phyloP scores from a whole-genome alignment of 805 yeast genomes.

The Metschnikowia matae region DNA sequence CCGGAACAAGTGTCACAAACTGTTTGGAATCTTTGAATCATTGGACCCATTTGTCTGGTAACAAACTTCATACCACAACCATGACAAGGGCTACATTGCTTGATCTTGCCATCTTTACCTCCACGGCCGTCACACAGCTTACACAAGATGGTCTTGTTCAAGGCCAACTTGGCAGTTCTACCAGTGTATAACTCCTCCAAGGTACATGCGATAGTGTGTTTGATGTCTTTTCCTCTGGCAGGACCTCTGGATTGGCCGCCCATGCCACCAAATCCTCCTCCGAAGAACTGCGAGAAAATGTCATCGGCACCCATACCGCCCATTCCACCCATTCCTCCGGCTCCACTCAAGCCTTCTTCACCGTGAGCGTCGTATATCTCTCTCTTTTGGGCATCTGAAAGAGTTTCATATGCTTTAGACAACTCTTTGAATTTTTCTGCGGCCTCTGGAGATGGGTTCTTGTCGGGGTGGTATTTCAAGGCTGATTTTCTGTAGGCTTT shows the following conservation, averaged over 20 bases:
- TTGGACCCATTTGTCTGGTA: constrained; percentile 98
- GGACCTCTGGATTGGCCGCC: constrained; percentile 76
- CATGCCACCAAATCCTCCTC: constrained; percentile 55
- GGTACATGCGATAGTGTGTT: constrained; percentile 78
- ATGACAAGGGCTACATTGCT: constrained; percentile 79
- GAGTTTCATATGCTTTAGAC: constrained; percentile 82
- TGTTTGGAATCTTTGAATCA: constrained; percentile 97
- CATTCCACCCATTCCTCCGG: constrained; percentile 34
- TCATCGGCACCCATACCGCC: constrained; percentile 66
- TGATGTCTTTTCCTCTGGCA: constrained; percentile 83
- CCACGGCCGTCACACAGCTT: constrained; percentile 90
- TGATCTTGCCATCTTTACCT: constrained; percentile 88
- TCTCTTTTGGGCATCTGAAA: constrained; percentile 85
- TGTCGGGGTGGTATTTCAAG: constrained; percentile 78
- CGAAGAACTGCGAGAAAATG: constrained; percentile 77
- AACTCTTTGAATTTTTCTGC: constrained; percentile 93
- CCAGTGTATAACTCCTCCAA: constrained; percentile 94
- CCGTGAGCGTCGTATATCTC: constrained; percentile 86
- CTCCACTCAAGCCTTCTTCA: constrained; percentile 76
- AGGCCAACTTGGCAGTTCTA: constrained; percentile 87
- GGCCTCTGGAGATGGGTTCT: constrained; percentile 65
- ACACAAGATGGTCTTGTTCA: constrained; percentile 89
- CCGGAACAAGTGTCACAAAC: constrained; percentile 92
- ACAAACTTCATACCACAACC: constrained; percentile 91
- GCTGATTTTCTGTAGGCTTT: constrained; percentile 83